Conservation (phyloP, 495 filamentous ascomycete species). For the Aspergillus bridgeri region DNA sequence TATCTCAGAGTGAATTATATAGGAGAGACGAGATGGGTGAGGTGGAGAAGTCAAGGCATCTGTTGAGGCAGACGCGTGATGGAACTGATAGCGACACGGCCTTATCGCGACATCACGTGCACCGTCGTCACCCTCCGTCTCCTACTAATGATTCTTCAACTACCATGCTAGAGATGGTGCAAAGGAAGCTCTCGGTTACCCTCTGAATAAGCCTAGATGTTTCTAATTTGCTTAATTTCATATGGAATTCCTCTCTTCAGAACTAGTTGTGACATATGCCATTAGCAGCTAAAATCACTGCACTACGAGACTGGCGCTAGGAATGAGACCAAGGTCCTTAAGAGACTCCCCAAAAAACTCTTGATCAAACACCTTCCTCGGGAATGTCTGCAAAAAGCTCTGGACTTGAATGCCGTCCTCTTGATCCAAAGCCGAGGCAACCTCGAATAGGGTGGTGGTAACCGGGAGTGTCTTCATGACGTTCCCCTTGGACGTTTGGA, state of each 20-base stretch:
- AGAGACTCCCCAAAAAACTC: slow-evolving; percentile 86
- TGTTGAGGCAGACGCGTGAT: slow-evolving; percentile 22
- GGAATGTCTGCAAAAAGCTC: slow-evolving; percentile 82
- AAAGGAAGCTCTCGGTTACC: background rate
- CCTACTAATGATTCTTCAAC: background rate
- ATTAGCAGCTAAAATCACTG: slow-evolving; percentile 32
- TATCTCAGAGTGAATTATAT: background rate
- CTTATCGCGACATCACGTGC: slow-evolving; percentile 44
- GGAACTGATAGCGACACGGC: slow-evolving; percentile 17
- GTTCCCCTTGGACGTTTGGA: slow-evolving; percentile 72
- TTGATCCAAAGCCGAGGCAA: slow-evolving; percentile 66
- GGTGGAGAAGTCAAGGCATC: background rate
- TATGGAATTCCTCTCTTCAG: background rate
- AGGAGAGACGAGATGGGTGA: background rate
- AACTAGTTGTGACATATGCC: background rate
- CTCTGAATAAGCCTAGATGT: background rate
- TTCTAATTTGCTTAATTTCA: background rate
- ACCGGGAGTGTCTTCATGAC: slow-evolving; percentile 79
- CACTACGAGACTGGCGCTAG: slow-evolving; percentile 82
- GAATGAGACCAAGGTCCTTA: slow-evolving; percentile 86
- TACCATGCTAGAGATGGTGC: background rate
- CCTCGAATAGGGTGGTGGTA: slow-evolving; percentile 90
- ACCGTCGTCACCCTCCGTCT: background rate
- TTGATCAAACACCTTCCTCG: slow-evolving; percentile 73
- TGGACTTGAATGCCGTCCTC: slow-evolving; percentile 62